Evolutionary conservation across 345 rosid genomes (phyloP).

Genomic region (Mallotus nudiflorus): DNA sequence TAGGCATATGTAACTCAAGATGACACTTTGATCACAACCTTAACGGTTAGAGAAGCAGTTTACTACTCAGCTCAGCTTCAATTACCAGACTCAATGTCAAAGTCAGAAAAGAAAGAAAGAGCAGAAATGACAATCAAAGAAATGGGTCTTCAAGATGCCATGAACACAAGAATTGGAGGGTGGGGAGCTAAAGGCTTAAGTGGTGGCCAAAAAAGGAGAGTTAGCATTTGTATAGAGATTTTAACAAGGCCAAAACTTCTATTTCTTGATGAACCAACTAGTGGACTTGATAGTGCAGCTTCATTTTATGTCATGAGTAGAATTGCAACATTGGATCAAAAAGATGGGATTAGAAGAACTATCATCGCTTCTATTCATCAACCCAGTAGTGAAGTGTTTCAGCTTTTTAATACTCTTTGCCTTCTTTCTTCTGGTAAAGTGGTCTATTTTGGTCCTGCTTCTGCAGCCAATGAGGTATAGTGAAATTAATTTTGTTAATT

Average conservation of each 20-base stretch:
- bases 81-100: conserved; percentile 24
- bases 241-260: conserved; percentile 23
- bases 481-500: not conserved
- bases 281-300: conserved; percentile 34
- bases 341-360: conserved; percentile 23
- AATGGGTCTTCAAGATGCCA: conserved; percentile 26
- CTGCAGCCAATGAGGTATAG: conserved; percentile 25
- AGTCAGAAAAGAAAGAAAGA: conserved; percentile 21
- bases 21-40: conserved; percentile 25
- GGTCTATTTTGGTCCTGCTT: conserved; percentile 26
- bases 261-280: conserved; percentile 30
- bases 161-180: conserved; percentile 29
- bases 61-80: conserved; percentile 30
- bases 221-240: conserved; percentile 31
- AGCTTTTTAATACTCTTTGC: conserved; percentile 25
- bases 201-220: conserved; percentile 30
- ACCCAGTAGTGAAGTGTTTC: conserved; percentile 26
- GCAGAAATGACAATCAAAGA: conserved; percentile 24
- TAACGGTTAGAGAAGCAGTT: conserved; percentile 27
- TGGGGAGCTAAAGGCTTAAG: conserved; percentile 25
- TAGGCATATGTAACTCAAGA: conserved; percentile 37
- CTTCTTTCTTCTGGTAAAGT: conserved; percentile 27
- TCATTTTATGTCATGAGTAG: conserved; percentile 23
- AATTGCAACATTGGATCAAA: conserved; percentile 10
- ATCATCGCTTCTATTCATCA: conserved; percentile 31